A percentile compares a stretch with the other conserved stretches of the same genome.
Evolutionary conservation across 768 basidiomycete genomes (phyloP).

Genomic region (Termitomyces titanicus): DNA sequence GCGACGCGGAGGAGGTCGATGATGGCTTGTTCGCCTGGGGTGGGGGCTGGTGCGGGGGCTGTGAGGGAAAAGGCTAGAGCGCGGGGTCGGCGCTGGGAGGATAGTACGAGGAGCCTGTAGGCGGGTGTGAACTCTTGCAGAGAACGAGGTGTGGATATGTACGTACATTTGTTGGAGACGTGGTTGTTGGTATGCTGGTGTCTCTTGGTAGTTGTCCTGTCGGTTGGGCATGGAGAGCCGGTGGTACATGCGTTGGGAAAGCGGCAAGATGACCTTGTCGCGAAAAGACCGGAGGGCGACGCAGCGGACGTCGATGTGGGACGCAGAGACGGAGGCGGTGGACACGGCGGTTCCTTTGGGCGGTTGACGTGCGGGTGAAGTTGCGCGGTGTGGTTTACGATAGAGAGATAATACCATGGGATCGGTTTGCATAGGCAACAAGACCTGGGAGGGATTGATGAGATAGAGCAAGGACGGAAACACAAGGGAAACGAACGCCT

Average conservation of each 20-base stretch:
- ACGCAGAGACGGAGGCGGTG: slow-evolving; percentile 30
- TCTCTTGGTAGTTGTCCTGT: slow-evolving; percentile 54
- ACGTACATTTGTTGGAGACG: slow-evolving; percentile 79
- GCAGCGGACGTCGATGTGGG: slow-evolving; percentile 75
- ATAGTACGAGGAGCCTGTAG: slow-evolving; percentile 67
- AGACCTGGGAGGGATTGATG: slow-evolving; percentile 23
- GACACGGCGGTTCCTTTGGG: slow-evolving; percentile 39
- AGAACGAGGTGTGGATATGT: background rate
- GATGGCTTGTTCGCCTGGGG: slow-evolving; percentile 65
- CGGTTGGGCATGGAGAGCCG: slow-evolving; percentile 51
- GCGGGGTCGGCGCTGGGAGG: slow-evolving; percentile 62
- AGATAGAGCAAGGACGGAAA: background rate
- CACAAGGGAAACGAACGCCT: slow-evolving; percentile 58
- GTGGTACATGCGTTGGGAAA: slow-evolving; percentile 50
- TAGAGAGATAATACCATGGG: slow-evolving; percentile 64
- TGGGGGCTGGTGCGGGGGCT: slow-evolving; percentile 50
- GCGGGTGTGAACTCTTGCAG: background rate
- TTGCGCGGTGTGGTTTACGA: slow-evolving; percentile 51
- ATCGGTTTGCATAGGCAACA: slow-evolving; percentile 35
- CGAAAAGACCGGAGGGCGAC: slow-evolving; percentile 80
- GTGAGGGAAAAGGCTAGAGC: slow-evolving; percentile 60
- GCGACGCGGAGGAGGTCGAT: slow-evolving; percentile 61
- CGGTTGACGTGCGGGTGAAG: slow-evolving; percentile 47
- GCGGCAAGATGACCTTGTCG: slow-evolving; percentile 72
- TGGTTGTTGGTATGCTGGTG: slow-evolving; percentile 56